phyloP scores from a whole-genome alignment of 352 stramenopile species.

The Pythium angustatum region DNA sequence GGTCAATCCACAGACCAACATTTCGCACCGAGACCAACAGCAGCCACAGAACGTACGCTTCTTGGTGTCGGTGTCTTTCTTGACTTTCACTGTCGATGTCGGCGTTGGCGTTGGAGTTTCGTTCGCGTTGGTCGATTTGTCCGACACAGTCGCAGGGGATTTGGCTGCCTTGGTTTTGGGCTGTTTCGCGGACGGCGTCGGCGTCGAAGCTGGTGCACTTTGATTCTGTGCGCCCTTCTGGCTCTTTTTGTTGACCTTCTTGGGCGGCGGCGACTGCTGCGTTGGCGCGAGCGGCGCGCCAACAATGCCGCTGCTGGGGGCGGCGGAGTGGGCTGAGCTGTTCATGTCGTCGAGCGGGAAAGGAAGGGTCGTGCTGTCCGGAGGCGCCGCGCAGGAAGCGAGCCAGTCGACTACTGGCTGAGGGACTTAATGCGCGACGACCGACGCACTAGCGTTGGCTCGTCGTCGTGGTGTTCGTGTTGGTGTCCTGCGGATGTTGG shows the following conservation, averaged over 20 bases:
- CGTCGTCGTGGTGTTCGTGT: conserved; percentile 4
- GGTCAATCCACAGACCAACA: neutral
- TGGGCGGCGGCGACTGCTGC: conserved; percentile 3
- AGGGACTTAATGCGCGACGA: conserved; percentile 18
- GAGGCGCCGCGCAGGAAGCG: conserved; percentile 21
- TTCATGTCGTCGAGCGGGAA: conserved; percentile 2
- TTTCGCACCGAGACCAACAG: neutral
- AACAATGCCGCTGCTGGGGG: neutral
- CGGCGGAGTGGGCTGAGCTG: conserved; percentile 2
- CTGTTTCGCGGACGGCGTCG: conserved; percentile 12
- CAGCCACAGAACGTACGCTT: conserved; percentile 22
- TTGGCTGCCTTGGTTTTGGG: conserved; percentile 25
- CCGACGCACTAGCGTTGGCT: neutral
- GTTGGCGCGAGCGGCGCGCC: neutral
- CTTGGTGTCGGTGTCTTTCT: conserved; percentile 12
- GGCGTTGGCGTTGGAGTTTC: neutral
- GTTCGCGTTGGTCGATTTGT: neutral
- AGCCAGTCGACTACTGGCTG: conserved; percentile 38
- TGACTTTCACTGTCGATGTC: conserved; percentile 7
- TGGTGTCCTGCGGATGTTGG: neutral
- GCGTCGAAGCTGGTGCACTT: neutral
- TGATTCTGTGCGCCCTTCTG: neutral
- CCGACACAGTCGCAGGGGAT: neutral
- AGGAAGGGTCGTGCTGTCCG: neutral
- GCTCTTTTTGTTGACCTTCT: conserved; percentile 20